These are phyloP conservation scores for Fusarium armeniacum DNA, from an alignment of 2,329 filamentous ascomycete species.

Conservation along the genomic window DNA sequence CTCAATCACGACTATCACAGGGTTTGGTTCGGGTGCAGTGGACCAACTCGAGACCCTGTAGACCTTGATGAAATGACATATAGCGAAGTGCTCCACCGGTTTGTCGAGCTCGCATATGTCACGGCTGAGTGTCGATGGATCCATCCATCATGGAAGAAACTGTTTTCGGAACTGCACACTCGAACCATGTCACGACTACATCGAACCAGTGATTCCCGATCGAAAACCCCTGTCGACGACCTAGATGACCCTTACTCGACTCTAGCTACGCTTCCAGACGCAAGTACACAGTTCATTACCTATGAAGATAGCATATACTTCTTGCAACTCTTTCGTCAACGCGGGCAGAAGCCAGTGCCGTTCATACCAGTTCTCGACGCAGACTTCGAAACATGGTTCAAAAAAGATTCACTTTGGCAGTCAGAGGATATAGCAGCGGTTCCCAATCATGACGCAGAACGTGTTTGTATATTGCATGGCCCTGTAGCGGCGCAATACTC, in stretches of 20 bases:
- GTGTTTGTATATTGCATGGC: neutral
- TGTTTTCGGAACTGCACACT: neutral
- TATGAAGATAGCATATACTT: neutral
- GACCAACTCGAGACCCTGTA: neutral
- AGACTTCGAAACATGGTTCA: neutral
- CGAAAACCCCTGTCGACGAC: neutral
- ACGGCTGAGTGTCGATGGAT: neutral
- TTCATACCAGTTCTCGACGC: neutral
- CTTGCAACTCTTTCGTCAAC: neutral
- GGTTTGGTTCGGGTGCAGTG: neutral
- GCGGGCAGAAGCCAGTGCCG: neutral
- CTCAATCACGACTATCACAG: neutral
- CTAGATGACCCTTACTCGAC: neutral
- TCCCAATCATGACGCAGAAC: neutral
- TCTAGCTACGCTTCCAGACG: neutral
- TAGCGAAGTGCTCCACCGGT: neutral
- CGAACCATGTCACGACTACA: neutral
- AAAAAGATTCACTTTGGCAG: slow-evolving; percentile 1
- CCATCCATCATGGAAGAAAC: neutral
- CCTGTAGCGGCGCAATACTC: neutral
- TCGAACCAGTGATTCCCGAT: neutral
- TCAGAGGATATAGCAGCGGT: neutral
- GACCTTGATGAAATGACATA: neutral
- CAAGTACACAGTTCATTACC: neutral
- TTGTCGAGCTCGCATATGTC: neutral